These are phyloP conservation scores for Aspergillus pseudotamarii DNA, from an alignment of 2,329 filamentous ascomycete species.

Conservation along the genomic window DNA sequence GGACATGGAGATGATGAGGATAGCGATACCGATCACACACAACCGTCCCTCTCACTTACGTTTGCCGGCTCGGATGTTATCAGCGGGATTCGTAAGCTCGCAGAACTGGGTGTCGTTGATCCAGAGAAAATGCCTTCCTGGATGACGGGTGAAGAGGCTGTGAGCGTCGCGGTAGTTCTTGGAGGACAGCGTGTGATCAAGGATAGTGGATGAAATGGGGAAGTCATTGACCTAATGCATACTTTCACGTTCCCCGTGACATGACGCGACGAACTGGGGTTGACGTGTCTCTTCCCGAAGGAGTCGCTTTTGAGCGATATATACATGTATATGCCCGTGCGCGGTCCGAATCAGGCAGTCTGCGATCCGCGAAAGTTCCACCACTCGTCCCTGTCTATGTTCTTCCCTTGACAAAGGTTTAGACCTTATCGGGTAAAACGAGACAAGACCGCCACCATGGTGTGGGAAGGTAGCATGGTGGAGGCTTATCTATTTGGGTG, in stretches of 20 bases:
- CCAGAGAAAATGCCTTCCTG: constrained; percentile 81
- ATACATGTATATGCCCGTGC: background rate
- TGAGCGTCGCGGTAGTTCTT: constrained; percentile 71
- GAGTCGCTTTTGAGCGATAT: background rate
- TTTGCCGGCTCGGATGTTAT: constrained; percentile 81
- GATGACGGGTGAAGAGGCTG: constrained; percentile 86
- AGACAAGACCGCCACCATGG: background rate
- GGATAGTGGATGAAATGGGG: constrained; percentile 18
- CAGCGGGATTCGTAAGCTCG: constrained; percentile 74
- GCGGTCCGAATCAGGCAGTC: background rate
- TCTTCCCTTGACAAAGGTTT: background rate
- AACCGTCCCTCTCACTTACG: constrained; percentile 52
- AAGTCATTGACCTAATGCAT: background rate
- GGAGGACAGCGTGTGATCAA: constrained; percentile 52
- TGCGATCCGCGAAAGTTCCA: background rate
- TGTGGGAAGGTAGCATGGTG: background rate
- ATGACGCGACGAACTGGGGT: background rate
- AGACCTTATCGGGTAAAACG: background rate
- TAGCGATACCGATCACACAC: constrained; percentile 9
- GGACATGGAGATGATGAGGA: constrained; percentile 16
- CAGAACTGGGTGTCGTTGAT: constrained; percentile 72
- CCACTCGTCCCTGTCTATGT: background rate
- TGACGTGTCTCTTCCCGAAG: background rate
- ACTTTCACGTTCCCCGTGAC: background rate
- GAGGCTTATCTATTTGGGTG: background rate